These are phyloP conservation scores for Sparassis latifolia DNA, from an alignment of 1,284 basidiomycete species.

Conservation along the genomic window DNA sequence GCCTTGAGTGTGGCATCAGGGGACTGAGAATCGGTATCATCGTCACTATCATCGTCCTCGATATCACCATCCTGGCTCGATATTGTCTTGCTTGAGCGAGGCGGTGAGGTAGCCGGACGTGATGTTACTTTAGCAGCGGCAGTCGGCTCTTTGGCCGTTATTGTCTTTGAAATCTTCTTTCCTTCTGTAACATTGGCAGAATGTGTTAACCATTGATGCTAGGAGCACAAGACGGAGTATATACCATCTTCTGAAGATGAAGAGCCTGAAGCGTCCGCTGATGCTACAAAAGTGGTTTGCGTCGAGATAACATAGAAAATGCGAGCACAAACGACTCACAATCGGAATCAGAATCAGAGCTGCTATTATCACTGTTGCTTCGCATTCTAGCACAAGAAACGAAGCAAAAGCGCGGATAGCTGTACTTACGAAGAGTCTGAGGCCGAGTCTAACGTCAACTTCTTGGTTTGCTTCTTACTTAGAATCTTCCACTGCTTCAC, in stretches of 20 bases:
- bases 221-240: too few species aligned
- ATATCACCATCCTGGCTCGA: slow-evolving; percentile 12
- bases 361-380: slow-evolving; percentile 10
- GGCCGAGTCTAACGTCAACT: too few species aligned
- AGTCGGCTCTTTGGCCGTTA: not conserved
- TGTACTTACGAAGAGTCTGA: slow-evolving; percentile 11
- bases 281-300: slow-evolving; percentile 8
- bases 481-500: slow-evolving; percentile 52
- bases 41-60: slow-evolving; percentile 1
- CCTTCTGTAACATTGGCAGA: not conserved
- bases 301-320: not conserved
- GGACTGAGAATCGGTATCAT: slow-evolving; percentile 4
- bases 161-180: not conserved
- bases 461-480: slow-evolving; percentile 15
- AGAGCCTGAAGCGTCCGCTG: slow-evolving; percentile 7
- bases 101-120: not conserved
- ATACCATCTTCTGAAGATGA: too few species aligned
- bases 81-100: slow-evolving; percentile 20
- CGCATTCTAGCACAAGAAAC: not conserved
- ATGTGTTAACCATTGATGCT: too few species aligned
- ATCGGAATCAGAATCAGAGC: slow-evolving; percentile 22
- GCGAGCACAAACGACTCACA: slow-evolving; percentile 4
- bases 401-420: not conserved
- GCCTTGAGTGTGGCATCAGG: slow-evolving; percentile 1
- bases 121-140: slow-evolving; percentile 1